Evolutionary conservation across 768 basidiomycete genomes (phyloP).

Genomic region (Pleurotus pulmonarius): DNA sequence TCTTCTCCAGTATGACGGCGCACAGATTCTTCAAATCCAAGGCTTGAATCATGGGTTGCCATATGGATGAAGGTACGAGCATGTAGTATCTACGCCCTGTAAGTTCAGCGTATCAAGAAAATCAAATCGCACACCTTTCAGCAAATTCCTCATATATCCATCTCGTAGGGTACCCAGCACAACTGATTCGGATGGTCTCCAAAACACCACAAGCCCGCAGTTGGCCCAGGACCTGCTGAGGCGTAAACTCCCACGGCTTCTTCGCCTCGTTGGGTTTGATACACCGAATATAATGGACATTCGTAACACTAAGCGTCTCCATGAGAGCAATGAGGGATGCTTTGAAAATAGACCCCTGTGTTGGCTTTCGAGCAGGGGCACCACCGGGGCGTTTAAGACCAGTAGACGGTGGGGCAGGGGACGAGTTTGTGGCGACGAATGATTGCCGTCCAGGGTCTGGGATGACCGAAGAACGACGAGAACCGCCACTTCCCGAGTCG

Average conservation of each 20-base stretch:
- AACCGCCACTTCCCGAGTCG: slow-evolving; percentile 72
- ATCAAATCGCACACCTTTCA: slow-evolving; percentile 64
- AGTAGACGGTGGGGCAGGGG: slow-evolving; percentile 16
- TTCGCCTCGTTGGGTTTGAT: slow-evolving; percentile 99
- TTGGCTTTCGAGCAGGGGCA: slow-evolving; percentile 82
- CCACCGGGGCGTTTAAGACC: slow-evolving; percentile 55
- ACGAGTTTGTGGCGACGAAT: slow-evolving; percentile 50
- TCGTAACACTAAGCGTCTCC: slow-evolving; percentile 96
- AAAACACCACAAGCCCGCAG: slow-evolving; percentile 97
- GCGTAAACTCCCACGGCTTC: slow-evolving; percentile 93
- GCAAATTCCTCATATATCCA: slow-evolving; percentile 99
- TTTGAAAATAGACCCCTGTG: slow-evolving; percentile 98
- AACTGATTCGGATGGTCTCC: slow-evolving; percentile 97
- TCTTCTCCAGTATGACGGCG: slow-evolving; percentile 76
- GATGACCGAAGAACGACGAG: slow-evolving; percentile 79
- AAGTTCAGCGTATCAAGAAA: slow-evolving; percentile 9
- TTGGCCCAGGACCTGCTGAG: slow-evolving; percentile 93
- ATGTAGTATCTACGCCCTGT: slow-evolving; percentile 79
- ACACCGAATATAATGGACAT: slow-evolving; percentile 98
- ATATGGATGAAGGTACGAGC: slow-evolving; percentile 83
- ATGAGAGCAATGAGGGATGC: slow-evolving; percentile 89
- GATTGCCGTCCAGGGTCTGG: slow-evolving; percentile 83
- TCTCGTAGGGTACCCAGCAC: slow-evolving; percentile 96
- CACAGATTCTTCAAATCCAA: slow-evolving; percentile 81
- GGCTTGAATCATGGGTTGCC: slow-evolving; percentile 82